A percentile compares a stretch with the other conserved stretches of the same genome.
These are phyloP conservation scores for Nematocida homosporus DNA, from an alignment of 371 early-diverging fungal species.

Conservation along the genomic window DNA sequence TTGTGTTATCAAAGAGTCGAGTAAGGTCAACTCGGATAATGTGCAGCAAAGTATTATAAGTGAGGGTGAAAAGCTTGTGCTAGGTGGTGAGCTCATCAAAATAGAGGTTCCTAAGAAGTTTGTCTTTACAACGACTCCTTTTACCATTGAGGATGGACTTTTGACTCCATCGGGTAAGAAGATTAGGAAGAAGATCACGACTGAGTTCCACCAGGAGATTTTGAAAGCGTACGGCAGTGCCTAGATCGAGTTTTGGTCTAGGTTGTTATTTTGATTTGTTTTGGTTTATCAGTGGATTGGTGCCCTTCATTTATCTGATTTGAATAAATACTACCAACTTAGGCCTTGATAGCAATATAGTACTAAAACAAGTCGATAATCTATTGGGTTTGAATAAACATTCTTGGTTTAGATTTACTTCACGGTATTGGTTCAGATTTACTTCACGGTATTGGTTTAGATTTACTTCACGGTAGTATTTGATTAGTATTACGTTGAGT, in stretches of 20 bases:
- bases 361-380: too few species aligned
- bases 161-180: conserved; percentile 68
- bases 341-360: too few species aligned
- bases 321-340: too few species aligned
- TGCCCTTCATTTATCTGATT: too few species aligned
- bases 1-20: conserved; percentile 20
- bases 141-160: conserved; percentile 58
- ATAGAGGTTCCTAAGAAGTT: conserved; percentile 67
- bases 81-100: conserved; percentile 57
- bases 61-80: conserved; percentile 45
- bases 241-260: conserved; percentile 15
- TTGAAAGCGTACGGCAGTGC: conserved; percentile 40
- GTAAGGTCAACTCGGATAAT: conserved; percentile 38
- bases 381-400: too few species aligned
- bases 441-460: too few species aligned
- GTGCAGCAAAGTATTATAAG: conserved; percentile 47
- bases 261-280: not conserved
- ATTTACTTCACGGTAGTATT: too few species aligned
- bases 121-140: conserved; percentile 52
- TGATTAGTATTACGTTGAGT: too few species aligned
- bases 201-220: conserved; percentile 61
- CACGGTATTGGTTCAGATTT: too few species aligned
- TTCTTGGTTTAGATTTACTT: too few species aligned
- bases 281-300: not conserved
- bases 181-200: conserved; percentile 58